phyloP scores from a whole-genome alignment of 1,284 basidiomycete genomes.

The Psilocybe mexicana region DNA sequence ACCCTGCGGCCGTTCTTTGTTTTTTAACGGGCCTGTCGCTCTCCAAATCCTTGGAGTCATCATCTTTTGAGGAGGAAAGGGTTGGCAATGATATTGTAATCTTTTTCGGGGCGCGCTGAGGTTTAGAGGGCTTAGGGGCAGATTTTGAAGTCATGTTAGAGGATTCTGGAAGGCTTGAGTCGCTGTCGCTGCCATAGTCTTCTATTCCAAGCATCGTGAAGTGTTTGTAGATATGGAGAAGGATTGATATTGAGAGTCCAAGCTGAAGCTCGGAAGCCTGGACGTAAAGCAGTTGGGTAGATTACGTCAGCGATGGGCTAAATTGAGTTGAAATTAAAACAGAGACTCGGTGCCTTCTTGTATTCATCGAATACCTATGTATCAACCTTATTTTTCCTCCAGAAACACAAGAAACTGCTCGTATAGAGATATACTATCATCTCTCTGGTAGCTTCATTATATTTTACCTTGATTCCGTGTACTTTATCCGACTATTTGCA shows the following conservation, averaged over 20 bases:
- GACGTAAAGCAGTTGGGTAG: no score
- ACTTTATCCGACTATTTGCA: background rate
- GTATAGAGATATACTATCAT: background rate
- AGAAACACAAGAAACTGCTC: no score
- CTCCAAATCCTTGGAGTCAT: constrained; percentile 40
- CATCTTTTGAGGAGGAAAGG: constrained; percentile 39
- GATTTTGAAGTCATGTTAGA: constrained; percentile 25
- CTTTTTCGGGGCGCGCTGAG: constrained; percentile 58
- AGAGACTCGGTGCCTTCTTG: no score
- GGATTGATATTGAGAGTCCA: no score
- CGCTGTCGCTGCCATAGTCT: constrained; percentile 67
- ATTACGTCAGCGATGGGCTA: no score
- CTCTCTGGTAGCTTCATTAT: no score
- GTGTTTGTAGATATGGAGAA: background rate
- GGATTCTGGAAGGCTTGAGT: constrained; percentile 30
- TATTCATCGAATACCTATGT: no score
- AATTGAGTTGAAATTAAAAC: no score
- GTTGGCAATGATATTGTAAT: constrained; percentile 68
- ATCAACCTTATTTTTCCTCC: no score
- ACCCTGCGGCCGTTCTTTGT: constrained; percentile 57
- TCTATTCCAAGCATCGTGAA: constrained; percentile 67
- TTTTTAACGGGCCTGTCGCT: constrained; percentile 62
- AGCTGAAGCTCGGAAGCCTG: no score
- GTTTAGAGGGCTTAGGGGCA: constrained; percentile 33
- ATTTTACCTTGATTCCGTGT: background rate